These are phyloP conservation scores for Globisporangium cylindrosporum DNA, from an alignment of 352 stramenopile species.

Conservation along the genomic window DNA sequence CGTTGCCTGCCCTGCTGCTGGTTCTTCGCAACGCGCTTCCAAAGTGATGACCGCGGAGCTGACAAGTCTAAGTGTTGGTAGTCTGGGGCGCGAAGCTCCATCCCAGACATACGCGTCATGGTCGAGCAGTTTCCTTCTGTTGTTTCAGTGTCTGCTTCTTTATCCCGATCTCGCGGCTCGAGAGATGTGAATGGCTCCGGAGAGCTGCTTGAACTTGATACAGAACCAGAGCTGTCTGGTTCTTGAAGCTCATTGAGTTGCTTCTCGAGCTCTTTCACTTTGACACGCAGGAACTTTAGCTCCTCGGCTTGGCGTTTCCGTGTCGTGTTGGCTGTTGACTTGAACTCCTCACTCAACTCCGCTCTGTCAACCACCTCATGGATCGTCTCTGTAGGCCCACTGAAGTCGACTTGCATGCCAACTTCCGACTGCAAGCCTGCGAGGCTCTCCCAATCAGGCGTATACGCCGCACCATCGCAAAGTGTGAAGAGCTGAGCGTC, in stretches of 20 bases:
- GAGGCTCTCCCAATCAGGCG: background rate
- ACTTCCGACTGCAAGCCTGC: background rate
- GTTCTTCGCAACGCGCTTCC: conserved; percentile 1
- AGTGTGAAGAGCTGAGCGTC: background rate
- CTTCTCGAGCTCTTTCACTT: conserved; percentile 39
- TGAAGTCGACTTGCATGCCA: background rate
- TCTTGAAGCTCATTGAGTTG: background rate
- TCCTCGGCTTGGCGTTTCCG: conserved; percentile 35
- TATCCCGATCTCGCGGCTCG: background rate
- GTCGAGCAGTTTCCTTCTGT: background rate
- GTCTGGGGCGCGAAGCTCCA: background rate
- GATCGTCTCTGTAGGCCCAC: background rate
- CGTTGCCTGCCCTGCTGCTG: conserved; percentile 1
- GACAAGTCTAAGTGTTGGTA: background rate
- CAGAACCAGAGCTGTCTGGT: background rate
- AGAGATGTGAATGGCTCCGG: background rate
- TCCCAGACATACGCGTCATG: background rate
- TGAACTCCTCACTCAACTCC: background rate
- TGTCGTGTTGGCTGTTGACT: background rate
- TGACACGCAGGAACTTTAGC: conserved; percentile 38
- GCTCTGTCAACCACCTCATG: background rate
- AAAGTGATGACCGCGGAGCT: background rate
- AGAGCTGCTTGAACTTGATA: background rate
- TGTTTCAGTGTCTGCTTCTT: background rate
- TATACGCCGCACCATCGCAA: background rate